phyloP scores from a whole-genome alignment of 2,329 filamentous ascomycete genomes.

The Colletotrichum destructivum region DNA sequence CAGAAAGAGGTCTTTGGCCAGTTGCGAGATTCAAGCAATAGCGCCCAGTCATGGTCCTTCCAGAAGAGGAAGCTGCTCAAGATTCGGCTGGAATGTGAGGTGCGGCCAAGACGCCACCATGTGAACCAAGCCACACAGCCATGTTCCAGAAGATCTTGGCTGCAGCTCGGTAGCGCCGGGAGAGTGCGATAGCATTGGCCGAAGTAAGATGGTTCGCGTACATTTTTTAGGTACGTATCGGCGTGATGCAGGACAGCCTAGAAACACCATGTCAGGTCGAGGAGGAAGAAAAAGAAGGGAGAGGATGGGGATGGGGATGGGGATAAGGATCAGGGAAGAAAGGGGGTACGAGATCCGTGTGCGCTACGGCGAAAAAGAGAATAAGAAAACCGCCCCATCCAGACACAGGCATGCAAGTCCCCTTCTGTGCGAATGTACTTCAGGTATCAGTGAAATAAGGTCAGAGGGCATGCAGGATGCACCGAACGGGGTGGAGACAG shows the following conservation, averaged over 20 bases:
- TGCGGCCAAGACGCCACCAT: constrained; percentile 35
- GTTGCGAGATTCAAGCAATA: constrained; percentile 38
- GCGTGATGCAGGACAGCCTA: not conserved
- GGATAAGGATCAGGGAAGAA: too few relatives aligned
- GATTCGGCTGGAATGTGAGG: constrained; percentile 8
- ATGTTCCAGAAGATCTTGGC: constrained; percentile 40
- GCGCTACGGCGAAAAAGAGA: too few relatives aligned
- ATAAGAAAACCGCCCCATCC: too few relatives aligned
- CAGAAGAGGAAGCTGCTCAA: constrained; percentile 33
- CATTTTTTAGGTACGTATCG: not conserved
- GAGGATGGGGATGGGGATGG: too few relatives aligned
- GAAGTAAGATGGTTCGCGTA: not conserved
- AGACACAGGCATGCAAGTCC: too few relatives aligned
- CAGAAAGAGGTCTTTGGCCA: constrained; percentile 1
- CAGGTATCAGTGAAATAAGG: not conserved
- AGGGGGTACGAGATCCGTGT: not conserved
- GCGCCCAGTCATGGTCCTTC: constrained; percentile 23
- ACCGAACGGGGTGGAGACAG: not conserved
- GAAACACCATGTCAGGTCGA: constrained; percentile 1
- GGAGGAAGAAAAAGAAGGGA: not conserved
- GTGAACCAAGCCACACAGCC: constrained; percentile 36
- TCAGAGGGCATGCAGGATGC: constrained; percentile 7
- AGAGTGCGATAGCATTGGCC: constrained; percentile 10
- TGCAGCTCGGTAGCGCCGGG: constrained; percentile 38
- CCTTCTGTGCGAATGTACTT: too few relatives aligned